Percentiles rank a stretch among this genome's conserved stretches.
These are phyloP conservation scores for Tolypocladium amazonense DNA, from an alignment of 2,329 filamentous ascomycete species.

Conservation along the genomic window DNA sequence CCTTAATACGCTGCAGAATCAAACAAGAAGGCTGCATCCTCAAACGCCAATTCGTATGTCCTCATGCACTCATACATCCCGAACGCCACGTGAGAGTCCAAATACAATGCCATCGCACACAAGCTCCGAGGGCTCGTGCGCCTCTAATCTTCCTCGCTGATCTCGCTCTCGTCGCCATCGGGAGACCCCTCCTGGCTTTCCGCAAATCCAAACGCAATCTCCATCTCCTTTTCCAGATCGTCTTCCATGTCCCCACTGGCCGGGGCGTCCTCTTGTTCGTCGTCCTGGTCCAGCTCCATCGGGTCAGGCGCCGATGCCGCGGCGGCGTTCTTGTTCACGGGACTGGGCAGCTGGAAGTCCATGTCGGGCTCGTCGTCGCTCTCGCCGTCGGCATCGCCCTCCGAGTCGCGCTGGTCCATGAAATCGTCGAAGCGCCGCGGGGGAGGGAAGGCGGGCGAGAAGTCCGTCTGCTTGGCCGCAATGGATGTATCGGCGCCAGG, in stretches of 20 bases:
- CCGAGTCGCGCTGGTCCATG: constrained; percentile 32
- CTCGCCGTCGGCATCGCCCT: constrained; percentile 36
- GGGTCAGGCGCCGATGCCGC: constrained; percentile 16
- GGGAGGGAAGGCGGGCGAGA: constrained; percentile 37
- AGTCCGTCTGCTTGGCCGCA: constrained; percentile 24
- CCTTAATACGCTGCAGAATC: too few relatives aligned
- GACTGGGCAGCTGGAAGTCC: constrained; percentile 43
- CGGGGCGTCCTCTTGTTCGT: constrained; percentile 17
- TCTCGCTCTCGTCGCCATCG: constrained; percentile 50
- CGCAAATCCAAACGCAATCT: constrained; percentile 39
- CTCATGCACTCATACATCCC: background rate
- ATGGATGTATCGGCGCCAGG: constrained; percentile 34
- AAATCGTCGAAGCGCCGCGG: constrained; percentile 44
- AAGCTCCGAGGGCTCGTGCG: background rate
- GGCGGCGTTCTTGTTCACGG: constrained; percentile 29
- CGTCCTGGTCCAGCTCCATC: constrained; percentile 15
- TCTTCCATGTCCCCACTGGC: constrained; percentile 21
- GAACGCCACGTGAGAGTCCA: background rate
- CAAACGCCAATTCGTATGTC: background rate
- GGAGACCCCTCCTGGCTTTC: constrained; percentile 39
- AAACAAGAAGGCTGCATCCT: background rate
- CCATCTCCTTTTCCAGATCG: constrained; percentile 40
- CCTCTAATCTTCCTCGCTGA: constrained; percentile 52
- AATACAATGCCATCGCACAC: background rate
- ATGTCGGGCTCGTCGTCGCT: constrained; percentile 36